These are phyloP conservation scores for Malus sieversii DNA, from an alignment of 306 rosid species.

Conservation along the genomic window DNA sequence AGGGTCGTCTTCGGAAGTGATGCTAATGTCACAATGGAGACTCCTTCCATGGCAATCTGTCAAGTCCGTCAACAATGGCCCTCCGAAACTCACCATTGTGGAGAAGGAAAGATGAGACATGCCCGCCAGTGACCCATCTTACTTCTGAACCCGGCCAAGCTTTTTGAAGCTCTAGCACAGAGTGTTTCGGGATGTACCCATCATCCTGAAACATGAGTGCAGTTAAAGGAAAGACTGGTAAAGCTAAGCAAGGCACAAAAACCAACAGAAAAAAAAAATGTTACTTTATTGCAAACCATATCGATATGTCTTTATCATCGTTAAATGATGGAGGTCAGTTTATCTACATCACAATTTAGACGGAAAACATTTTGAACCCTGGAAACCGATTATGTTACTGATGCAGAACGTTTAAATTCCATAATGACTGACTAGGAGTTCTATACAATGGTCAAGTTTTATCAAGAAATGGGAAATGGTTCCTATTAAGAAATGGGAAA, in stretches of 20 bases:
- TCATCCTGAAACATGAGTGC: constrained; percentile 53
- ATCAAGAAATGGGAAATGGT: background rate
- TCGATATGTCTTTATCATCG: background rate
- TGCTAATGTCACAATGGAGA: constrained; percentile 31
- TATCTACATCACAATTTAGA: background rate
- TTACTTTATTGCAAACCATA: background rate
- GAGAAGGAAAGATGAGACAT: constrained; percentile 88
- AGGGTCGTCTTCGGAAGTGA: constrained; percentile 4
- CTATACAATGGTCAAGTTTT: background rate
- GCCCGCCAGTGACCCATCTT: constrained; percentile 97
- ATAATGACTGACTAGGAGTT: background rate
- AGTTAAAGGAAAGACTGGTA: background rate
- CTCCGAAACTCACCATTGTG: constrained; percentile 74
- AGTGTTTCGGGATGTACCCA: constrained; percentile 85
- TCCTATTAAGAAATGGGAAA: background rate
- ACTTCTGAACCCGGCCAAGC: constrained; percentile 99
- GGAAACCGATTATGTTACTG: background rate
- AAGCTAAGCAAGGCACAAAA: background rate
- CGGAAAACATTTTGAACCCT: background rate
- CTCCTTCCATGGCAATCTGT: constrained; percentile 78
- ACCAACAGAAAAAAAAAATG: background rate
- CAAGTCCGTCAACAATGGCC: constrained; percentile 73
- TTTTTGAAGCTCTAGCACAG: constrained; percentile 76
- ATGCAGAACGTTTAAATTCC: background rate
- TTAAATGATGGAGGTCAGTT: background rate